Base-by-base conservation (phyloP, 192 early-diverging fungal genomes). In the Coemansia sp. region DNA sequence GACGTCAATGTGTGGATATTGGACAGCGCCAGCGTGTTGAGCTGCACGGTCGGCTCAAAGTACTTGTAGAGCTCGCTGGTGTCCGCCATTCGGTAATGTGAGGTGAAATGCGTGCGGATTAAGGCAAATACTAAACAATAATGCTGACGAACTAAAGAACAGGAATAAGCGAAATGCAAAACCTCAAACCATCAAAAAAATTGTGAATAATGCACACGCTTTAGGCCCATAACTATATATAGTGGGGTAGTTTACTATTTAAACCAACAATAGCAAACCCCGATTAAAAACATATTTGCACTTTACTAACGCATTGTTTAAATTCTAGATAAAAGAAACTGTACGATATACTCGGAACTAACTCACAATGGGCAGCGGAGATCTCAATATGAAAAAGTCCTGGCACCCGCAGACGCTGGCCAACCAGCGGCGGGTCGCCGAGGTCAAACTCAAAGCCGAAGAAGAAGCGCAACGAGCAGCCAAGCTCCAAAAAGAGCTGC, bases 341-440 rank as follows among this genome's bases (percentile, higher is more conserved):
- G 22, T 24, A 53, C 10, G 17, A 6, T 53, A 11, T 43, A 43
- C 6, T 27, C 23, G 8, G 23, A 24, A 53, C 21, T 12, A 27
- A 53, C 21, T 24, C 14, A 53, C 32, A n/a, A 80, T 81, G 82
- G 79, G 79, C 22, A 63, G 81, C 60, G 76, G 83, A 23, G 81
- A 84, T 47, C 67, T 84, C 58, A 95, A 94, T 68, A 85, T 96
- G 85, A 96, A 97, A 89, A 98, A 97, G 84, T 93, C 90, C 32
- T 98, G 95, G 95, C 96, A 97, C 87, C 93, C 96, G 62, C 83
- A 85, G 62, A 96, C 94, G 32, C 86, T 91, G 58, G 87, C 88
- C 45, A 95, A 97, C 80, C 93, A 93, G 79, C 65, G 67, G 39
- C 78, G 78, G 54, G 73, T 80, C 2, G 72, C 72, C 39, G 69